Base-by-base conservation (phyloP, 768 basidiomycete species). In the Rhodotorula babjevae region DNA sequence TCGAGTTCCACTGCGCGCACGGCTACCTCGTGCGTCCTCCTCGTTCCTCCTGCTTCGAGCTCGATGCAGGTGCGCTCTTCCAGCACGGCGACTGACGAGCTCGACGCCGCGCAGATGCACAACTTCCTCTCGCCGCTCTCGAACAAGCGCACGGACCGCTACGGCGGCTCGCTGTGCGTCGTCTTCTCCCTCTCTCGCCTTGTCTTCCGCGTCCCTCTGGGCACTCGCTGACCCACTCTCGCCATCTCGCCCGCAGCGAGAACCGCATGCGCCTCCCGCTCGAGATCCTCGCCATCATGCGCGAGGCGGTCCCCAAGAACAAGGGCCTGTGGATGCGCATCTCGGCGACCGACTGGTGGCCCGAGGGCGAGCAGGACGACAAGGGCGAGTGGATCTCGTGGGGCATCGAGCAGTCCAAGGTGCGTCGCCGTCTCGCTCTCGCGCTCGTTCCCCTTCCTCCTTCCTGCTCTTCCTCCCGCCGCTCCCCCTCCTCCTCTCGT, bases 371-470 rank as follows among this genome's bases (percentile, higher is more conserved):
- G 81, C 84, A 83, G 79, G 84, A 85, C 19, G 82, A 78, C 14
- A 79, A 86, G 29, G 87, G 85, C 23, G 80, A 81, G 65, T 90
- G 86, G 86, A 84, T 83, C 68, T 84, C 86, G 63, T 90, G 90
- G 89, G 91, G 90, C 19, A 82, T 91, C 63, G 87, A 91, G 78
- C 91, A 93, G 80, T 89, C 85, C 79, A 87, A 83, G 46, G 77
- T 87, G 47, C 46, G 67, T 55, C 10, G 19, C 31, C n/a, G 19
- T 23, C 7, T 36, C n/a, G n/a, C n/a, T n/a, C n/a, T n/a, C n/a
- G n/a, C n/a, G n/a, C n/a, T n/a, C n/a, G n/a, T n/a, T n/a, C n/a
- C n/a, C n/a, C n/a, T n/a, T n/a, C n/a, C n/a, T n/a, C n/a, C 36
- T 36, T 4, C 36, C 36, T 36, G 5, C 9, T 36, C 40, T 25